Base-by-base conservation (phyloP, 192 early-diverging fungal genomes). In the Dissophora ornata region DNA sequence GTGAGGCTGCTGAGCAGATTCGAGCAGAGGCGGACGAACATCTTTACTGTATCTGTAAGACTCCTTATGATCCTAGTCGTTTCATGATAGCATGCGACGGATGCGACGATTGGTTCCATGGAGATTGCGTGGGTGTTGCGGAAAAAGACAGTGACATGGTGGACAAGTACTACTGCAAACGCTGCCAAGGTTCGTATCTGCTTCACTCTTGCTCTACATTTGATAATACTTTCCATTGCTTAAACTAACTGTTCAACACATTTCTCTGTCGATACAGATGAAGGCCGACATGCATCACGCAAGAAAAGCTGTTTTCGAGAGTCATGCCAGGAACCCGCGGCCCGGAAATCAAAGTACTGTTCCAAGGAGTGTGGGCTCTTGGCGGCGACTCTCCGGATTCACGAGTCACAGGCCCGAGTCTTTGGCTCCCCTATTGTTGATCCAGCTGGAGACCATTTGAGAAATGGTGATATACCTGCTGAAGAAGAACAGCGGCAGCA, bases 81-180 rank as follows among this genome's bases (percentile, higher is more conserved):
- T 87, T 87, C 45, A 94, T 94, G 92, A 92, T 94, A 73, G 85
- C 83, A 2, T 94, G 92, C 74, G 92, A 94, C 60, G 69, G 62
- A 15, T 94, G 92, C 53, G 85, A 89, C 57, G 85, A 85, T 50
- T 94, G 92, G 92, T 94, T 82, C 63, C 92, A 94, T 81, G 90
- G 91, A 28, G 82, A 81, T 18, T 94, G 92, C 56, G 86, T 94
- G 6, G 84, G 87, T 11, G 80, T 94, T 30, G 81, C 79, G 11
- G 81, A 84, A 30, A 79, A 78, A 1, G 82, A 88, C 28, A 86
- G 83, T 21, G 81, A 83, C 6, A 62, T 79, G 42, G 84, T 92
- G 16, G 91, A 90, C 40, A 73, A 81, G 51, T 92, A 87, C 36
- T 88, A 84, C 50, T 93, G 92, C 67, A 82, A 83, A 21, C 51